Conservation (phyloP, 2,329 filamentous ascomycete genomes). For the Ascochyta pisi region DNA sequence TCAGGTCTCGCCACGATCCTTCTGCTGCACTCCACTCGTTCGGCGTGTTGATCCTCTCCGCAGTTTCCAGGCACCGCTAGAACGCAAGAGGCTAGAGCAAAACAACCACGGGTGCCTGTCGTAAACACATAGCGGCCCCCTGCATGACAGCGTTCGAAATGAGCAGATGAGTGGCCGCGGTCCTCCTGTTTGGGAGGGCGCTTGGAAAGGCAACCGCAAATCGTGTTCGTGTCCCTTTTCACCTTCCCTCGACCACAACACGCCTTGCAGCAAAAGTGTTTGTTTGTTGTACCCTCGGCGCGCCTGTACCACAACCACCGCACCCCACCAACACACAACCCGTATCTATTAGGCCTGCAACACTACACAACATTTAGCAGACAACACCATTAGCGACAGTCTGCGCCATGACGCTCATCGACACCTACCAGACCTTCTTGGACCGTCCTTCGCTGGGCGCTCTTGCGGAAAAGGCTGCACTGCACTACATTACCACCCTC, state of each 20-base stretch:
- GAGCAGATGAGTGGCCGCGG: conserved; percentile 11
- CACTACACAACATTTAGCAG: conserved; percentile 12
- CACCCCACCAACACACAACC: conserved; percentile 8
- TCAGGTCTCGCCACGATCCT: background rate
- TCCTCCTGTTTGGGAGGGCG: conserved; percentile 12
- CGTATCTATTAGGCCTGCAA: conserved; percentile 11
- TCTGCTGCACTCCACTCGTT: conserved; percentile 17
- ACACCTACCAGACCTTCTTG: conserved; percentile 57
- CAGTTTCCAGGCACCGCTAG: conserved; percentile 4
- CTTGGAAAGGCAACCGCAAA: conserved; percentile 9
- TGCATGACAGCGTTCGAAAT: conserved; percentile 16
- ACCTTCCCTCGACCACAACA: conserved; percentile 11
- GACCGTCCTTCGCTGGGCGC: conserved; percentile 51
- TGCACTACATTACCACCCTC: conserved; percentile 89
- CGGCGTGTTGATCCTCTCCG: conserved; percentile 14
- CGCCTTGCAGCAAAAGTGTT: conserved; percentile 15
- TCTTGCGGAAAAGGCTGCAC: conserved; percentile 54
- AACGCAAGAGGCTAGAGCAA: conserved; percentile 6
- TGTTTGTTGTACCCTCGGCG: conserved; percentile 7
- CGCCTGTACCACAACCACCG: conserved; percentile 13
- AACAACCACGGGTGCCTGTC: conserved; percentile 7
- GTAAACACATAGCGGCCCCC: conserved; percentile 12
- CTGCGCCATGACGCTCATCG: conserved; percentile 37
- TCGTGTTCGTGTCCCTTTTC: conserved; percentile 13
- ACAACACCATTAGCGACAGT: conserved; percentile 1